Base-by-base conservation (phyloP, 2,329 filamentous ascomycete genomes). In the Fusarium sp. region DNA sequence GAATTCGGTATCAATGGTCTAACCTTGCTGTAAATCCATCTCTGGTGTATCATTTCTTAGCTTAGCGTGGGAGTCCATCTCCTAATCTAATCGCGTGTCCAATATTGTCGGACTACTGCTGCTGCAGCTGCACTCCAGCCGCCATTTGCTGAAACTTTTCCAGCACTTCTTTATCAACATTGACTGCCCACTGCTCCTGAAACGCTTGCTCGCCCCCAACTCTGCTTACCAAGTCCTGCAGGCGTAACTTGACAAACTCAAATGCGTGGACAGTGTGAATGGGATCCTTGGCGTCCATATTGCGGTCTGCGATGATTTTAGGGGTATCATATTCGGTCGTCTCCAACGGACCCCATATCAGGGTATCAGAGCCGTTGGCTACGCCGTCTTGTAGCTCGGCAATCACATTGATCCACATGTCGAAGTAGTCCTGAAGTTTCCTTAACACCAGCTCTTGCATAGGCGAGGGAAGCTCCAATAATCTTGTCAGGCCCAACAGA, bases 121-220 rank as follows among this genome's bases (percentile, higher is more conserved):
- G 49, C 21, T 54, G 60, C 52, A 64, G 71, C 47, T 72, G 65
- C 42, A 64, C 68, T 18, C 57, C 67, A 21, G 70, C 71, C 14
- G 73, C 71, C 60, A 80, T 70, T 15, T 69, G 67, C 52, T 75
- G 74, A 74, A 94, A 95, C n/a, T 83, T 86, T 13, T 81, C 81
- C 63, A 95, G 71, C 17, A 94, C 86, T 60, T 94, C 89, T 69
- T 84, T 84, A 76, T 96, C 92, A 25, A 96, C 91, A 65, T 94
- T 91, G n/a, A 83, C 83, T 15, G 88, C 78, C 87, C 90, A 94
- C 49, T 90, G 84, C 55, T 87, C 83, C 75, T 90, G 84, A 76
- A 96, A 95, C 5, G 75, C 79, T 48, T 86, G 82, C 70, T 90
- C 85, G 1, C 91, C 91, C 3, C 92, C 92, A 6, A 83, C 83